Base-by-base conservation (phyloP, 768 basidiomycete species). In the Mycena rosella region DNA sequence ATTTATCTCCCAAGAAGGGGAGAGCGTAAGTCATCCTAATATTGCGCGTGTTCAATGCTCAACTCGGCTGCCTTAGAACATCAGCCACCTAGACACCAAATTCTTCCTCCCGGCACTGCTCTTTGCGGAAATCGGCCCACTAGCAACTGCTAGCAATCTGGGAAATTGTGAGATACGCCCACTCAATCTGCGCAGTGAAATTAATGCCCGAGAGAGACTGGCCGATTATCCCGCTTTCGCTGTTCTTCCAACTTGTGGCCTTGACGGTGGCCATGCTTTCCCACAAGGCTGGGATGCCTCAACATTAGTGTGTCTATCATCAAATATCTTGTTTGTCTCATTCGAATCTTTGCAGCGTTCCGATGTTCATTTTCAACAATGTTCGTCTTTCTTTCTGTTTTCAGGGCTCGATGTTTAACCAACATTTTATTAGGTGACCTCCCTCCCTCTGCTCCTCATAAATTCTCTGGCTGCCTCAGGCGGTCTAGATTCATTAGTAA, bases 301-400 rank as follows among this genome's bases (percentile, higher is more conserved):
- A 54, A 17, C 66, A 71, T 24, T 67, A 52, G 64, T 47, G 9
- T 14, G 45, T 47, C 5, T 24, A 47, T 11, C 2, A 11, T 15
- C 26, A 6, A 2, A 22, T 47, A 13, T 2, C 4, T 14, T 24
- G 4, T 24, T 26, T 44, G 24, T 26, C 24, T 47, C 45, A 47
- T 47, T 47, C 15, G 10, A 22, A 47, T 24, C 15, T 15, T 9
- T 10, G 3, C 45, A 47, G 45, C 45, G 63, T 71, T 22, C 70
- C 70, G 0, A 68, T 71, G 62, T 71, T 71, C 51, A 59, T 71
- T 26, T 71, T 71, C 36, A 71, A 71, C n/a, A 71, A 71, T 29
- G 70, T 59, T 18, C n/a, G 57, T 40, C 30, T 26, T 51, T 18
- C 2, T 18, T 34, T 51, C 1, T 10, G 24, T 42, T 29, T 10